These are phyloP conservation scores for Globisporangium emineosum DNA, from an alignment of 352 stramenopile species.

Conservation along the genomic window DNA sequence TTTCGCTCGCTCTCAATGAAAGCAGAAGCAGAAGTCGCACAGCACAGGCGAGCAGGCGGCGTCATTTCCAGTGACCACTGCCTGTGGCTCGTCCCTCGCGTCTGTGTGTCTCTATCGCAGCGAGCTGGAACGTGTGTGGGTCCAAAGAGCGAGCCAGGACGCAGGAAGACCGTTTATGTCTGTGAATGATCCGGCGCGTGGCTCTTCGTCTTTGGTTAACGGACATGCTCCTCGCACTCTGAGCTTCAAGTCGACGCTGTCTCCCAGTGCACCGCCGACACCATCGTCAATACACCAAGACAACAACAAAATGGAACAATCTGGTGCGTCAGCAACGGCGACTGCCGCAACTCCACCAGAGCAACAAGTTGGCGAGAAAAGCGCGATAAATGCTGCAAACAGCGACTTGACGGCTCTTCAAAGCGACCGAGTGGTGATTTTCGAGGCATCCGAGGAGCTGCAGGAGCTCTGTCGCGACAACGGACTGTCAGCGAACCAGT, in stretches of 20 bases:
- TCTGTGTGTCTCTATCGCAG: background rate
- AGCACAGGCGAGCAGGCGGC: background rate
- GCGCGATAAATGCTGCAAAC: background rate
- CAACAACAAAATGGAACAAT: background rate
- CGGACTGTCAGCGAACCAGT: constrained; percentile 50
- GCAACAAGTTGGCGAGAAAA: constrained; percentile 3
- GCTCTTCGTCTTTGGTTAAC: background rate
- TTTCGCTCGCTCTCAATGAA: background rate
- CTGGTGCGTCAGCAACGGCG: background rate
- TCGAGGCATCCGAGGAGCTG: constrained; percentile 43
- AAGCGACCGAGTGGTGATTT: constrained; percentile 33
- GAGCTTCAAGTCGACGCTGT: background rate
- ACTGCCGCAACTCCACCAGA: background rate
- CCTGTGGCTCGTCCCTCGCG: too few relatives aligned
- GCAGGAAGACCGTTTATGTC: background rate
- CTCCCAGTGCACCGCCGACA: background rate
- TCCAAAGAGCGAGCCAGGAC: background rate
- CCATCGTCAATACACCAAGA: background rate
- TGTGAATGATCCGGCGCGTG: background rate
- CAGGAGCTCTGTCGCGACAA: constrained; percentile 69
- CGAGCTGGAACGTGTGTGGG: too few relatives aligned
- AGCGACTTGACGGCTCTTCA: constrained; percentile 26
- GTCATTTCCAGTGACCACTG: background rate
- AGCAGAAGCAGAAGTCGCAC: background rate
- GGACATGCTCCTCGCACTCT: constrained; percentile 1